Conservation (phyloP, 805 yeast genomes). For the Cyberlindnera euphorbiae region DNA sequence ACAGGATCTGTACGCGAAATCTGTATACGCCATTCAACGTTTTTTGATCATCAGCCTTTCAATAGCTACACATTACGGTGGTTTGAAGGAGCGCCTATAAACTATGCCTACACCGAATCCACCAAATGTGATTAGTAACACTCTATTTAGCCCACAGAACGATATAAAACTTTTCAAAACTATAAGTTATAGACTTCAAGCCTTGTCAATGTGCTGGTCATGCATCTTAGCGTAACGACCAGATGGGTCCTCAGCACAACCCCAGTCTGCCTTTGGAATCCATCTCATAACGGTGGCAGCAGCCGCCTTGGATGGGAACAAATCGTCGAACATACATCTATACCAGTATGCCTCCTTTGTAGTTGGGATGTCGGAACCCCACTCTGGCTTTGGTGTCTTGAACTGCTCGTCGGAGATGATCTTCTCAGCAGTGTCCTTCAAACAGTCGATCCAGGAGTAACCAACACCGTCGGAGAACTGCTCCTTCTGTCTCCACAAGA, state of each 20-base stretch:
- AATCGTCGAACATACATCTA: constrained; percentile 91
- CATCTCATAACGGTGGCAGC: constrained; percentile 98
- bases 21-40: no score
- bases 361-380: constrained; percentile 94
- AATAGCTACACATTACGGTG: no score
- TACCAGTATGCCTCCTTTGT: constrained; percentile 99
- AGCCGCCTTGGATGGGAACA: constrained; percentile 88
- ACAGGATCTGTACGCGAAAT: no score
- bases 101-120: no score
- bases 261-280: constrained; percentile 99
- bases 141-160: no score
- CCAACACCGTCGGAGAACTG: constrained; percentile 99
- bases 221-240: constrained; percentile 95
- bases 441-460: constrained; percentile 97
- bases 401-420: constrained; percentile 86
- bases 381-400: constrained; percentile 85
- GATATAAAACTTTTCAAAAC: no score
- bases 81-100: no score
- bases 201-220: constrained; percentile 51
- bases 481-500: constrained; percentile 99
- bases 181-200: no score
- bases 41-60: no score
- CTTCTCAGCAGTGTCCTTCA: constrained; percentile 91
- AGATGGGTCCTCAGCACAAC: constrained; percentile 97
- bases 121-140: no score